Conservation (phyloP, 2,329 filamentous ascomycete species). For the Aspergillus pseudoviridinutans region DNA sequence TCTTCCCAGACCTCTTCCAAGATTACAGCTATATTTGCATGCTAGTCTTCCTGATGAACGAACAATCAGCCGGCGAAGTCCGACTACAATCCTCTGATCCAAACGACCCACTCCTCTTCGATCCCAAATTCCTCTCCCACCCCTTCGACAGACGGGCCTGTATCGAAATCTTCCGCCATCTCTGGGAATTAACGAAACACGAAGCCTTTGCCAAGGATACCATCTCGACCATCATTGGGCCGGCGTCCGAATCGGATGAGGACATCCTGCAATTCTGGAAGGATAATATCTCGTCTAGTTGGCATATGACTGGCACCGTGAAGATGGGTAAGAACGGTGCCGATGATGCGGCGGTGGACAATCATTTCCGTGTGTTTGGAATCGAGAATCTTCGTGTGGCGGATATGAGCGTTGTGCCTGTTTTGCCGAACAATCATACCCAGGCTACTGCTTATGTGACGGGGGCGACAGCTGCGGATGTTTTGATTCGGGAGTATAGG, state of each 20-base stretch:
- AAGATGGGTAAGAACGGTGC: slow-evolving; percentile 52
- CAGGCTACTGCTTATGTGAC: slow-evolving; percentile 54
- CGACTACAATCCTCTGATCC: slow-evolving; percentile 53
- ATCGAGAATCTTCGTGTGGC: slow-evolving; percentile 38
- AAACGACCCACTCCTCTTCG: slow-evolving; percentile 47
- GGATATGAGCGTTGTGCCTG: slow-evolving; percentile 44
- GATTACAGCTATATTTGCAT: slow-evolving; percentile 44
- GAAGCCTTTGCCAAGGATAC: slow-evolving; percentile 45
- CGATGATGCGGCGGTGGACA: slow-evolving; percentile 47
- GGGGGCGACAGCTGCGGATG: slow-evolving; percentile 51
- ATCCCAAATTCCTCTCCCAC: slow-evolving; percentile 48
- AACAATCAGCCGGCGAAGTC: slow-evolving; percentile 50
- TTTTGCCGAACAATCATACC: slow-evolving; percentile 47
- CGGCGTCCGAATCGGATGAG: slow-evolving; percentile 49
- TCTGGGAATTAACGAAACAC: slow-evolving; percentile 40
- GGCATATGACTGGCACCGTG: slow-evolving; percentile 55
- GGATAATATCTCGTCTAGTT: slow-evolving; percentile 45
- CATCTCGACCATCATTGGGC: slow-evolving; percentile 39
- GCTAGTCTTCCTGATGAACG: slow-evolving; percentile 51
- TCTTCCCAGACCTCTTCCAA: slow-evolving; percentile 36
- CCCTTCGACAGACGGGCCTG: slow-evolving; percentile 53
- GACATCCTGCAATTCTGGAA: slow-evolving; percentile 50
- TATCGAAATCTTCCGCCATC: slow-evolving; percentile 48
- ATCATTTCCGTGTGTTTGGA: slow-evolving; percentile 35
- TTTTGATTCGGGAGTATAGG: slow-evolving; percentile 43